Evolutionary conservation across 371 early-diverging fungal species (phyloP).

Genomic region (Rhizopus delemar): DNA sequence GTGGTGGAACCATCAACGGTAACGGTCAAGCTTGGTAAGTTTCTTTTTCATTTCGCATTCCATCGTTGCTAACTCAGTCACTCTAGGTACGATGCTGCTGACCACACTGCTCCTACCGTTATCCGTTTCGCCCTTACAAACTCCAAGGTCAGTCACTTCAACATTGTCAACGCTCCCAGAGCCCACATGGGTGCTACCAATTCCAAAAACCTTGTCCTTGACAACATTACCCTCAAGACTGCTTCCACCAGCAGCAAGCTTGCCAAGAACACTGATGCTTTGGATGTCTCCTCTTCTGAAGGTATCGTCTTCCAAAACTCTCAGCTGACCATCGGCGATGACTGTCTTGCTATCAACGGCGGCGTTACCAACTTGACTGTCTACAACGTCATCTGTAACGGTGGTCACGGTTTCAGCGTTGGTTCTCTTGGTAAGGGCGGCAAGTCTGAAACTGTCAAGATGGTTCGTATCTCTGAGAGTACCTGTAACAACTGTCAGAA

Average conservation of each 20-base stretch:
- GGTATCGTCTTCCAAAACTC: conserved; percentile 25
- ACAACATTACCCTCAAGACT: conserved; percentile 27
- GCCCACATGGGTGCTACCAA: conserved; percentile 35
- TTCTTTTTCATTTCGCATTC: background rate
- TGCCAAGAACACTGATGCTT: conserved; percentile 40
- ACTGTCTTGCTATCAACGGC: conserved; percentile 37
- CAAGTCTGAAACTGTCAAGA: conserved; percentile 24
- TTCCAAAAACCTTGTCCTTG: conserved; percentile 28
- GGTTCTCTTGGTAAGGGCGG: conserved; percentile 42
- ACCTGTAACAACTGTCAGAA: conserved; percentile 39
- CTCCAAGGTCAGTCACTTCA: conserved; percentile 36
- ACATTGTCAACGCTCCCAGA: conserved; percentile 32
- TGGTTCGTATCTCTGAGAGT: conserved; percentile 22
- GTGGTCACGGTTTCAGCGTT: conserved; percentile 43
- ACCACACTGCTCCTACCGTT: conserved; percentile 35
- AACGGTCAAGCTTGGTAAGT: conserved; percentile 39
- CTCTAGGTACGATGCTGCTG: conserved; percentile 15
- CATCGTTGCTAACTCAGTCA: background rate
- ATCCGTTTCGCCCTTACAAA: conserved; percentile 28
- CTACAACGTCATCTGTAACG: conserved; percentile 24
- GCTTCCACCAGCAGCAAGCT: conserved; percentile 25
- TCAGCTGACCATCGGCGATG: conserved; percentile 32
- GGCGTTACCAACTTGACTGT: conserved; percentile 34
- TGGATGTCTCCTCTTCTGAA: conserved; percentile 36
- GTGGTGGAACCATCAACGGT: conserved; percentile 30